Evolutionary conservation across 2,329 filamentous ascomycete species (phyloP).

Genomic region (Fusarium sp.): DNA sequence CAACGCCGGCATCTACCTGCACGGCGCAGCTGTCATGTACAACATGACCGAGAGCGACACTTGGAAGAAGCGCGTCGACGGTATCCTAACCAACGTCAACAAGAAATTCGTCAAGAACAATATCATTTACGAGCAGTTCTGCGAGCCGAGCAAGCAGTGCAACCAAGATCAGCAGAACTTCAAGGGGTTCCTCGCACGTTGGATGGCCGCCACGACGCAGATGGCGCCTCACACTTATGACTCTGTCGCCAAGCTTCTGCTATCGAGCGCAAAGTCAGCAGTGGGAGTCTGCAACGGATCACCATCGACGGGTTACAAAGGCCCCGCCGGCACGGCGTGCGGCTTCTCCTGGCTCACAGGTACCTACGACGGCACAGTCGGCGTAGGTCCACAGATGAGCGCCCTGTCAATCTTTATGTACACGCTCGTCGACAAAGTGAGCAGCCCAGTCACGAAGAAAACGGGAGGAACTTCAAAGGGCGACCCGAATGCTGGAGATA

Average conservation of each 20-base stretch:
- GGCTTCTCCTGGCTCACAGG: constrained; percentile 73
- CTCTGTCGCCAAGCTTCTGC: constrained; percentile 64
- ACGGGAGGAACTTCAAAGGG: constrained; percentile 71
- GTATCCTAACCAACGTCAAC: constrained; percentile 64
- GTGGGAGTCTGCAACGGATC: constrained; percentile 64
- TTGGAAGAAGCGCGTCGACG: constrained; percentile 71
- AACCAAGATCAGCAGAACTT: constrained; percentile 79
- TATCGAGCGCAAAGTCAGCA: constrained; percentile 64
- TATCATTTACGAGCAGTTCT: constrained; percentile 74
- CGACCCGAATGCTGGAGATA: constrained; percentile 59
- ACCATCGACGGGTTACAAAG: constrained; percentile 58
- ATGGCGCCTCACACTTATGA: constrained; percentile 65
- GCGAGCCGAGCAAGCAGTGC: constrained; percentile 72
- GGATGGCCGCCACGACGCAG: constrained; percentile 68
- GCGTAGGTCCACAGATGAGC: constrained; percentile 78
- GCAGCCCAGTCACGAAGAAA: constrained; percentile 61
- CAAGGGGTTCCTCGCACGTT: constrained; percentile 81
- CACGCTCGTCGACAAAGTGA: constrained; percentile 61
- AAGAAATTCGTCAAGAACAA: constrained; percentile 65
- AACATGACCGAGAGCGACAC: constrained; percentile 65
- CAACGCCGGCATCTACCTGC: constrained; percentile 75
- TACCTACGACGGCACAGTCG: constrained; percentile 68
- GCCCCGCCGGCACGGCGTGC: constrained; percentile 70
- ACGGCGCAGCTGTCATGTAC: constrained; percentile 71
- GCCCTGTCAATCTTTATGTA: constrained; percentile 74